Conservation (phyloP, 805 yeast species). For the Helenozyma rhizophorensis region DNA sequence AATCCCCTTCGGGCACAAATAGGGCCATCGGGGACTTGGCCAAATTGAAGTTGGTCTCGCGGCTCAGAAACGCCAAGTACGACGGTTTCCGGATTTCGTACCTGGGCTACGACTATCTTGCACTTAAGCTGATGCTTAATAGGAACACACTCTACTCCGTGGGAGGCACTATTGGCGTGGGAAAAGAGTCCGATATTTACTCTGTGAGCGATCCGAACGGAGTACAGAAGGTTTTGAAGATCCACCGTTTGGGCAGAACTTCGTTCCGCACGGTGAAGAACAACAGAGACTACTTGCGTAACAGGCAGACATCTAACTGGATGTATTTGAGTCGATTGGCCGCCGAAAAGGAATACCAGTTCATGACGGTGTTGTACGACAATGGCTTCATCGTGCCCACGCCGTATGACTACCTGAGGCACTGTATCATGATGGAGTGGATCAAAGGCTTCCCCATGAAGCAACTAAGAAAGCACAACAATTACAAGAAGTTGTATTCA, state of each 20-base stretch:
- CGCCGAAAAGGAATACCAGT: conserved; percentile 87
- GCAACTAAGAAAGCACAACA: conserved; percentile 64
- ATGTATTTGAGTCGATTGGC: conserved; percentile 87
- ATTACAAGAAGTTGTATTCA: conserved; percentile 70
- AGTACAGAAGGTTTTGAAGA: conserved; percentile 66
- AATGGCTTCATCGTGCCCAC: conserved; percentile 84
- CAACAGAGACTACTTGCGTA: conserved; percentile 84
- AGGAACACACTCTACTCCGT: conserved; percentile 70
- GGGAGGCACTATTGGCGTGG: conserved; percentile 90
- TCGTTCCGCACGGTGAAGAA: conserved; percentile 90
- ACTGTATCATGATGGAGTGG: conserved; percentile 88
- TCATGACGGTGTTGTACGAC: conserved; percentile 69
- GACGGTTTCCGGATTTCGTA: conserved; percentile 91
- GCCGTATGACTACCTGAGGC: conserved; percentile 87
- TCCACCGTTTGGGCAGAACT: conserved; percentile 90
- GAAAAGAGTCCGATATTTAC: conserved; percentile 95
- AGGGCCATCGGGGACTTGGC: conserved; percentile 82
- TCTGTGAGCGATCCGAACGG: conserved; percentile 70
- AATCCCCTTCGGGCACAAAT: conserved; percentile 71
- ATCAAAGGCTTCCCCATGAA: conserved; percentile 90
- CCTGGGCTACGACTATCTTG: conserved; percentile 89
- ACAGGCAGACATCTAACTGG: conserved; percentile 79
- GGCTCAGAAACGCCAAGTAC: conserved; percentile 84
- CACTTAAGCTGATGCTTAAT: conserved; percentile 77
- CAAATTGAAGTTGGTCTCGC: conserved; percentile 71